A percentile compares a stretch with the other conserved stretches of the same genome.
Conservation (phyloP, 371 early-diverging fungal species). For the Rhizopus sp. region DNA sequence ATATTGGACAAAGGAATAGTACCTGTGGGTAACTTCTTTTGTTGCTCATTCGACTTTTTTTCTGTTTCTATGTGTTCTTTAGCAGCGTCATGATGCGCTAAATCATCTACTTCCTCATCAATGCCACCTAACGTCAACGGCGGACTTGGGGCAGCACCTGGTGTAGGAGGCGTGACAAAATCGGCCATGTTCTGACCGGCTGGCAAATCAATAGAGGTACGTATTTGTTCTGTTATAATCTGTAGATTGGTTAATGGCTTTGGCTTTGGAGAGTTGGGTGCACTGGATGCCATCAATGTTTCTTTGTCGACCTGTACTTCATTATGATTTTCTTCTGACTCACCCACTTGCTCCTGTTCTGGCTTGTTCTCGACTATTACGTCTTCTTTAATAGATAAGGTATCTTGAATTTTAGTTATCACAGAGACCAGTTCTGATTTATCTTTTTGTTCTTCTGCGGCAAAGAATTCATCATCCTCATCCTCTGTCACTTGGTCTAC, state of each 20-base stretch:
- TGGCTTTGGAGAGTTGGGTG: conserved; percentile 5
- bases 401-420: neutral
- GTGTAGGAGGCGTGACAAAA: conserved; percentile 46
- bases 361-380: neutral
- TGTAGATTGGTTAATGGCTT: conserved; percentile 8
- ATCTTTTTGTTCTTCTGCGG: neutral
- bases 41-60: neutral
- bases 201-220: conserved; percentile 30
- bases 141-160: conserved; percentile 31
- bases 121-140: conserved; percentile 3
- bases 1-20: conserved; percentile 18
- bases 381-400: neutral
- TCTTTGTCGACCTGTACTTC: neutral
- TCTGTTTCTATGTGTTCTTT: neutral
- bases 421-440: neutral
- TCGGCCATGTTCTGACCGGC: conserved; percentile 50
- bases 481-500: neutral
- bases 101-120: conserved; percentile 9
- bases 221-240: conserved; percentile 18
- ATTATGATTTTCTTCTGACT: neutral
- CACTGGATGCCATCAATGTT: neutral
- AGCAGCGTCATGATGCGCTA: conserved; percentile 7
- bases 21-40: neutral
- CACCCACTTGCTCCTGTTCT: neutral
- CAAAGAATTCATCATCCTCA: neutral